Percentiles rank a stretch among this genome's conserved stretches.
phyloP scores from a whole-genome alignment of 345 rosid genomes.

The Dipteronia sinensis region DNA sequence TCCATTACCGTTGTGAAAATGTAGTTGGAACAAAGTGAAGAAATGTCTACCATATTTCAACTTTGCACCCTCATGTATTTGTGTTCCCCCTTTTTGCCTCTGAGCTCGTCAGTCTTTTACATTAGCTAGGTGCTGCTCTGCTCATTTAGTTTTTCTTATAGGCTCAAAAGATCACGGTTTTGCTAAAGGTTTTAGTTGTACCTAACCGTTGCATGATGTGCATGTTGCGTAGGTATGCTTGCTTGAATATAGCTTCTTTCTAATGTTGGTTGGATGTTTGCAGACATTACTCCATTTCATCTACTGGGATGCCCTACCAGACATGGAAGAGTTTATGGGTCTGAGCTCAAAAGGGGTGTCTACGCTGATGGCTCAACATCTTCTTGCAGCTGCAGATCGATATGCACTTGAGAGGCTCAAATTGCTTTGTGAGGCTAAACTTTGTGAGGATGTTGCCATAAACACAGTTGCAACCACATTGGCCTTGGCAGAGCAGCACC shows the following conservation, averaged over 20 bases:
- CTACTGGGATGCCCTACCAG: slow-evolving; percentile 78
- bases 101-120: not conserved
- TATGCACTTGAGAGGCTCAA: slow-evolving; percentile 75
- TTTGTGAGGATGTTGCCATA: slow-evolving; percentile 67
- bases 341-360: slow-evolving; percentile 61
- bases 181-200: not conserved
- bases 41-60: slow-evolving; percentile 5
- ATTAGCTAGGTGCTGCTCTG: not conserved
- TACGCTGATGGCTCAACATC: slow-evolving; percentile 75
- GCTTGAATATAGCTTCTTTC: slow-evolving; percentile 14
- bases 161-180: not conserved
- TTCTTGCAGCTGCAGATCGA: slow-evolving; percentile 82
- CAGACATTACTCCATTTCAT: slow-evolving; percentile 80
- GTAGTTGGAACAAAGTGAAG: slow-evolving; percentile 16
- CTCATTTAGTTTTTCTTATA: not conserved
- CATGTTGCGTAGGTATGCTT: not conserved
- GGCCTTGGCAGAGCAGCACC: slow-evolving; percentile 86
- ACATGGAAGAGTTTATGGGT: slow-evolving; percentile 68
- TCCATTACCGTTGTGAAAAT: slow-evolving; percentile 13
- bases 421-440: slow-evolving; percentile 66
- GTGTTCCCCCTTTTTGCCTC: not conserved
- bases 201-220: not conserved
- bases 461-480: slow-evolving; percentile 79
- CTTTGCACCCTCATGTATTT: not conserved
- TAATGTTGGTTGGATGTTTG: slow-evolving; percentile 24